Evolutionary conservation across 352 stramenopile species (phyloP).

Genomic region (Globisporangium nunn): DNA sequence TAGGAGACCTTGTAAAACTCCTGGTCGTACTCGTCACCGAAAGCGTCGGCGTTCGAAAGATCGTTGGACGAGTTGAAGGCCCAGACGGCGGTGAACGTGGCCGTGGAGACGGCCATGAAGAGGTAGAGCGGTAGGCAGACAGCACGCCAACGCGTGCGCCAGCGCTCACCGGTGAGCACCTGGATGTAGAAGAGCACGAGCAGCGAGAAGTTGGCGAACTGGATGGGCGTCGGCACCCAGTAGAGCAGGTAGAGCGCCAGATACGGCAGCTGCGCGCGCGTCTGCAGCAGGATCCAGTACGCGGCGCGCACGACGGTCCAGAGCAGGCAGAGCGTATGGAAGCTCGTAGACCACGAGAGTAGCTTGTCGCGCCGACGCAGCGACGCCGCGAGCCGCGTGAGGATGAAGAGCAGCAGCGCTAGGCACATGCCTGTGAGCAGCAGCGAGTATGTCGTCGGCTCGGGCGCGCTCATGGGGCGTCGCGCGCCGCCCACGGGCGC

Average conservation of each 20-base stretch:
- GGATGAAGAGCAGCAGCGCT: constrained; percentile 60
- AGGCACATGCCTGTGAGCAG: constrained; percentile 75
- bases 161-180: constrained; percentile 72
- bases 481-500: neutral
- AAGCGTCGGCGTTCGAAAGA: constrained; percentile 53
- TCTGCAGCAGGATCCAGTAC: constrained; percentile 83
- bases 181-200: constrained; percentile 87
- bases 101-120: constrained; percentile 73
- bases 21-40: constrained; percentile 78
- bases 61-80: constrained; percentile 83
- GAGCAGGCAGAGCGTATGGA: constrained; percentile 72
- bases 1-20: constrained; percentile 76
- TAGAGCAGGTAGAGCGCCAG: constrained; percentile 83
- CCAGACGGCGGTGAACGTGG: constrained; percentile 81
- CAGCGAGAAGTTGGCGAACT: constrained; percentile 87
- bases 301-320: constrained; percentile 75
- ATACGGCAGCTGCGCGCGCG: constrained; percentile 65
- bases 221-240: constrained; percentile 80
- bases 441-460: constrained; percentile 67
- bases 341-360: constrained; percentile 77
- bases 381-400: constrained; percentile 55
- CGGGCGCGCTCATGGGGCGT: constrained; percentile 22
- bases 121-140: constrained; percentile 83
- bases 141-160: constrained; percentile 62
- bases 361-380: constrained; percentile 81